phyloP scores from a whole-genome alignment of 306 rosid genomes.

The Trifolium repens region DNA sequence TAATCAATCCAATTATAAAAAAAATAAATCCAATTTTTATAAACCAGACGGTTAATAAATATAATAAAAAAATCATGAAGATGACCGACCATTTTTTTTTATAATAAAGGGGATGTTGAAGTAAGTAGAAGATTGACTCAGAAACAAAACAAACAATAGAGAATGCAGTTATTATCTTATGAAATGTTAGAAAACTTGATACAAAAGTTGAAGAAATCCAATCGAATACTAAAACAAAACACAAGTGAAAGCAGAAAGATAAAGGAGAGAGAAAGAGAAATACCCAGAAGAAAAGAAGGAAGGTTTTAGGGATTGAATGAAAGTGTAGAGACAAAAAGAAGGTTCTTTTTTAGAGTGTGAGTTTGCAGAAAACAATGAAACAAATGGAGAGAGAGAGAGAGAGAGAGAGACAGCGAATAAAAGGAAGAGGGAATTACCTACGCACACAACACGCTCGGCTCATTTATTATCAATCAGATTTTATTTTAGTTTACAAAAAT shows the following conservation, averaged over 20 bases:
- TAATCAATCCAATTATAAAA: not conserved
- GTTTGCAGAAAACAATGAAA: constrained; percentile 28
- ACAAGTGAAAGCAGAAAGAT: not conserved
- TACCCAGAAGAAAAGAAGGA: constrained; percentile 36
- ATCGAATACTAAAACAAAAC: not conserved
- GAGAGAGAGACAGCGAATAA: not conserved
- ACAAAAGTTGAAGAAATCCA: not conserved
- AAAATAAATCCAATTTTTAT: not conserved
- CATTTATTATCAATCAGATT: not conserved
- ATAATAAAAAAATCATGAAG: too few relatives aligned
- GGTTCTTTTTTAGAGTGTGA: not conserved
- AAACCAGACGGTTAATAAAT: too few relatives aligned
- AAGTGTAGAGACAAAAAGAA: constrained; percentile 3
- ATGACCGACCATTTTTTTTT: too few relatives aligned
- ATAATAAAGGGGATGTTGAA: too few relatives aligned
- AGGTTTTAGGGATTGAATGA: constrained; percentile 32
- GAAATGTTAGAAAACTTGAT: too few relatives aligned
- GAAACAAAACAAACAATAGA: not conserved
- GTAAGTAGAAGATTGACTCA: not conserved
- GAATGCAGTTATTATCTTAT: not conserved
- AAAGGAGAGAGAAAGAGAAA: constrained; percentile 13
- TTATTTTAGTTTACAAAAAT: too few relatives aligned
- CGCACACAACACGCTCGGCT: not conserved
- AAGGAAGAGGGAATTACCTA: not conserved
- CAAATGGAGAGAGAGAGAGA: not conserved